Conservation (phyloP, 2,329 filamentous ascomycete genomes). For the Trichoderma brevicompactum region DNA sequence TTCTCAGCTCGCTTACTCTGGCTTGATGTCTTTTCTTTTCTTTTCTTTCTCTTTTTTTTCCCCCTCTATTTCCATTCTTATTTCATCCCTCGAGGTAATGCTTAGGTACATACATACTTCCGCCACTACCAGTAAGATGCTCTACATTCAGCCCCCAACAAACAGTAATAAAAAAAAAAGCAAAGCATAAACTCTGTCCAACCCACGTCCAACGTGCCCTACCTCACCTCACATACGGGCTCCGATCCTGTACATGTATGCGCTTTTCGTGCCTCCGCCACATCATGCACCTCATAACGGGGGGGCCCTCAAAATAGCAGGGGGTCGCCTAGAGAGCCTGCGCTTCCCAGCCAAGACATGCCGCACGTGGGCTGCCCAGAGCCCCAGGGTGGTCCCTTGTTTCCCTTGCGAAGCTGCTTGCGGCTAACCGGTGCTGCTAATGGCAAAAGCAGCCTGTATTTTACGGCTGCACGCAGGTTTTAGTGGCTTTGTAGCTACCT, state of each 20-base stretch:
- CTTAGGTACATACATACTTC: neutral
- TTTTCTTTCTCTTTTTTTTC: neutral
- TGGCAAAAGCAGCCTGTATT: too few species aligned
- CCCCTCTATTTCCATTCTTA: neutral
- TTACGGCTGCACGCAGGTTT: too few species aligned
- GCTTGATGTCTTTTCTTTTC: neutral
- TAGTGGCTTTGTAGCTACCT: too few species aligned
- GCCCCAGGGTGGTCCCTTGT: neutral
- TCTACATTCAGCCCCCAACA: neutral
- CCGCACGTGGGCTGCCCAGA: conserved; percentile 31
- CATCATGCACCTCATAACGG: conserved; percentile 1
- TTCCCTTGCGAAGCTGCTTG: too few species aligned
- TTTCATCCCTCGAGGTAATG: neutral
- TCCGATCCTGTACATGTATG: neutral
- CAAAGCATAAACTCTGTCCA: conserved; percentile 5
- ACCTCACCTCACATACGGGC: neutral
- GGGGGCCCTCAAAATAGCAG: neutral
- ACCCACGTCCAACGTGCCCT: conserved; percentile 21
- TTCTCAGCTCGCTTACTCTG: neutral
- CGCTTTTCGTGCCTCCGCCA: neutral
- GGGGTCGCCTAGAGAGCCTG: neutral
- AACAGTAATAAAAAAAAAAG: neutral
- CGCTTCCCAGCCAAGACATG: conserved; percentile 32
- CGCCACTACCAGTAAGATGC: neutral
- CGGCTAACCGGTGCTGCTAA: too few species aligned